These are phyloP conservation scores for Immersiporthe knoxdaviesiana DNA, from an alignment of 2,329 filamentous ascomycete species.

Conservation along the genomic window DNA sequence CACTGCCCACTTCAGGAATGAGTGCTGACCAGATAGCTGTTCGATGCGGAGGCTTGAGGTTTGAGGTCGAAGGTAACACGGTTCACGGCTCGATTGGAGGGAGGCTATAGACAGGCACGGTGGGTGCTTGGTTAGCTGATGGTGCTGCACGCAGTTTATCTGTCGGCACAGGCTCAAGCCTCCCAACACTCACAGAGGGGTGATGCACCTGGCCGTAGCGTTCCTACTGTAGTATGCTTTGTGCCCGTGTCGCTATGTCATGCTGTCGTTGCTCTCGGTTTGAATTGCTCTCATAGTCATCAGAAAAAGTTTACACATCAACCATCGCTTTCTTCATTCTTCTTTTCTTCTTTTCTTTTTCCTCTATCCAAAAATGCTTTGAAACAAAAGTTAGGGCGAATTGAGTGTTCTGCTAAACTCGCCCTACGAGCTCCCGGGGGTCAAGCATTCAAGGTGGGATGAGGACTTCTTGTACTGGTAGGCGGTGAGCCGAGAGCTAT, in stretches of 20 bases:
- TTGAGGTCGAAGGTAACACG: not conserved
- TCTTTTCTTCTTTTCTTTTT: no score
- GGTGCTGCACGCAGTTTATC: not conserved
- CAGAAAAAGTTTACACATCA: not conserved
- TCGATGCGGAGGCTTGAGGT: not conserved
- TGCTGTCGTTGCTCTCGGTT: not conserved
- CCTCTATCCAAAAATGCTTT: not conserved
- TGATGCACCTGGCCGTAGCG: not conserved
- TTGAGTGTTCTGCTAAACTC: not conserved
- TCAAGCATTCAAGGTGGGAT: not conserved
- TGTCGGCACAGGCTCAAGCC: not conserved
- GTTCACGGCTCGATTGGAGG: not conserved
- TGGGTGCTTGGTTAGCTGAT: not conserved
- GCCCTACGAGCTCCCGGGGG: not conserved
- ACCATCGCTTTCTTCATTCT: no score
- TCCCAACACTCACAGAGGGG: not conserved
- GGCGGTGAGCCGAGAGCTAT: not conserved
- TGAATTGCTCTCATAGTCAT: not conserved
- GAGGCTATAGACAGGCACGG: not conserved
- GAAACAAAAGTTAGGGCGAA: not conserved
- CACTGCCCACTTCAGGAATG: not conserved
- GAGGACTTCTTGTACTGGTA: conserved; percentile 2
- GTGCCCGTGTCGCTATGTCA: not conserved
- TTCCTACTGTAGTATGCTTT: not conserved
- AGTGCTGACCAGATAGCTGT: not conserved